These are phyloP conservation scores for Alternaria burnsii DNA, from an alignment of 2,329 filamentous ascomycete species.

Conservation along the genomic window DNA sequence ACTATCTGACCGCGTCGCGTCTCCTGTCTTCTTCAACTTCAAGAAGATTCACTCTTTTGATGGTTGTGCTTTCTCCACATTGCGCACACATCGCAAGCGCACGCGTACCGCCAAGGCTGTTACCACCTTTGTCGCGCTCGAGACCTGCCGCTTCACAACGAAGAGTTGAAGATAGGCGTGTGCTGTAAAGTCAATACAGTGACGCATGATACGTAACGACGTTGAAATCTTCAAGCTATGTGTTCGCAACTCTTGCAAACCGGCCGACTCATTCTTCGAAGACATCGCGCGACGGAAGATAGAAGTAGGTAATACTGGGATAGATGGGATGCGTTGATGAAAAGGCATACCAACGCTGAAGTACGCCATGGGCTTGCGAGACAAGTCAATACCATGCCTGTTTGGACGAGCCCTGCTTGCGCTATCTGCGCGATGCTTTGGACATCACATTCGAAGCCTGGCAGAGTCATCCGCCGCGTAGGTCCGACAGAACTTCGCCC, in stretches of 20 bases:
- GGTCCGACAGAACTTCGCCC: not conserved
- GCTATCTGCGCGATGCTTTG: not conserved
- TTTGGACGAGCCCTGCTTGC: not conserved
- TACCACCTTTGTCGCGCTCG: not conserved
- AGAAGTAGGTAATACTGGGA: not conserved
- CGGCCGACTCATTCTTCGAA: too few relatives aligned
- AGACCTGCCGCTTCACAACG: not conserved
- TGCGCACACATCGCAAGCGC: not conserved
- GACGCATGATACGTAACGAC: not conserved
- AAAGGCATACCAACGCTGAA: not conserved
- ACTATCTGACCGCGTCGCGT: not conserved
- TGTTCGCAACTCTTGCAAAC: not conserved
- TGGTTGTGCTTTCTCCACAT: not conserved
- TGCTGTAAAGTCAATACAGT: not conserved
- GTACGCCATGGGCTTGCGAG: not conserved
- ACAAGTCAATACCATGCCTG: not conserved
- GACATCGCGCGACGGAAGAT: fast-evolving
- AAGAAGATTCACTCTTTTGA: not conserved
- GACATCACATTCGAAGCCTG: not conserved
- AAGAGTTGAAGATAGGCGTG: not conserved
- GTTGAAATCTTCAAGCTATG: too few relatives aligned
- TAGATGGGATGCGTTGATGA: not conserved
- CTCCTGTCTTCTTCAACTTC: not conserved
- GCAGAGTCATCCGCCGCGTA: not conserved
- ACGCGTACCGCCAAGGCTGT: not conserved